phyloP scores from a whole-genome alignment of 352 stramenopile species.

The Phytophthora ohioensis region DNA sequence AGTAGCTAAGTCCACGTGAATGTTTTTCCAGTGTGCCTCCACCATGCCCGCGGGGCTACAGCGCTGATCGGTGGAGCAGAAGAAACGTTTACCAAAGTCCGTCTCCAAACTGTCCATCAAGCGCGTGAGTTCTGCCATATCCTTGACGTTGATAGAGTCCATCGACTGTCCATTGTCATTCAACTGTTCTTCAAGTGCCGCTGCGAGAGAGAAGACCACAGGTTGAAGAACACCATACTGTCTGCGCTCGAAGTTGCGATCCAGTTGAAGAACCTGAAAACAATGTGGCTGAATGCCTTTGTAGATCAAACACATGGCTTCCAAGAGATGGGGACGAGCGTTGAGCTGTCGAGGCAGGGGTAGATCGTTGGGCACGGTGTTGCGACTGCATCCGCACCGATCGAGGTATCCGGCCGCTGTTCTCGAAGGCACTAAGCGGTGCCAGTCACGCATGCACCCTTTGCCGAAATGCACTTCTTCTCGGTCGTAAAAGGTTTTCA shows the following conservation, averaged over 20 bases:
- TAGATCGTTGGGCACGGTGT: conserved; percentile 8
- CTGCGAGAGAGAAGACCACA: conserved; percentile 27
- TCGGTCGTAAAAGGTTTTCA: conserved; percentile 31
- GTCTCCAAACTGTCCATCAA: conserved; percentile 29
- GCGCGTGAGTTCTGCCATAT: conserved; percentile 25
- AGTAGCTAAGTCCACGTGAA: conserved; percentile 31
- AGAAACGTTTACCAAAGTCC: conserved; percentile 30
- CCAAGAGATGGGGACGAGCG: conserved; percentile 32
- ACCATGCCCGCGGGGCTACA: conserved; percentile 22
- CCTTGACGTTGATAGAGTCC: conserved; percentile 27
- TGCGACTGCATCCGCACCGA: conserved; percentile 11
- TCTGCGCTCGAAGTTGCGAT: conserved; percentile 37
- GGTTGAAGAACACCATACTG: conserved; percentile 36
- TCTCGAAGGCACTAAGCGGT: conserved; percentile 24
- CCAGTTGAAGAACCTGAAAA: conserved; percentile 39
- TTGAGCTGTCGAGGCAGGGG: conserved; percentile 26
- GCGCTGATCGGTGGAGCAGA: conserved; percentile 1
- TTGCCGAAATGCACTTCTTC: conserved; percentile 32
- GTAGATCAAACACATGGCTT: conserved; percentile 41
- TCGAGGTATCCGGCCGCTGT: conserved; percentile 4
- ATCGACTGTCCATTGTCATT: not conserved
- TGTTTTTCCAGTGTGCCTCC: conserved; percentile 36
- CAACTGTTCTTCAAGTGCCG: conserved; percentile 17
- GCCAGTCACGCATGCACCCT: conserved; percentile 32
- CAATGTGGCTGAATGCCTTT: conserved; percentile 37